Base-by-base conservation (phyloP, 352 stramenopile species). In the Halophytophthora polymorphica region DNA sequence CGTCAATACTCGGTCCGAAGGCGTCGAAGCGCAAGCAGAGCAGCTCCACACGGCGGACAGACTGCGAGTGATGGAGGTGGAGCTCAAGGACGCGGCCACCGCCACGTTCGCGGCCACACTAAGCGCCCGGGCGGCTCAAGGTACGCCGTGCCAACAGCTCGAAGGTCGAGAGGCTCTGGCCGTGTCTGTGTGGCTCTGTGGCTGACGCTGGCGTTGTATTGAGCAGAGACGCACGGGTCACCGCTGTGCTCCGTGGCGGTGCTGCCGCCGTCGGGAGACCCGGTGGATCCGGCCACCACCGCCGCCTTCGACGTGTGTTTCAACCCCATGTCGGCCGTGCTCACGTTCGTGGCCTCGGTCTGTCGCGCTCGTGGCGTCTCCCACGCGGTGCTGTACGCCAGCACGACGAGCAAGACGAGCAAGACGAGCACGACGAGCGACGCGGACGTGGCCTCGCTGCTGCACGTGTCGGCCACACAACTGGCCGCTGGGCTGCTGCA, bases 11-110 rank as follows among this genome's bases (percentile, higher is more conserved):
- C 35, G 40, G 10, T 17, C 41, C 8, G 36, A 33, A n/a, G 38
- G 19, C 3, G 29, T 36, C 22, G 43, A 46, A 11, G 18, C 14
- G 53, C n/a, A 59, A 21, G 25, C 18, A 21, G 15, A 28, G 38
- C 29, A 2, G 31, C 13, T 21, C 12, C 4, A 31, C 25, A 31
- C 25, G 25, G 25, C 25, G 25, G 41, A 53, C 19, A 52, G 47
- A 21, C 18, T 70, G 19, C 57, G 64, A 25, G 37, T 83, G 19
- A 33, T 83, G n/a, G 72, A 83, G 15, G 56, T 76, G 15, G 72
- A 83, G 41, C 8, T 83, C 12, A 37, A 45, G 22, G 52, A 75
- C 38, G 28, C 23, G 19, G 49, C 37, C 19, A 40, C 50, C 15
- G 38, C 33, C 11, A 34, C 33, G 13, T 56, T 49, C 15, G 45